Percentiles rank a stretch among this genome's conserved stretches.
phyloP scores from a whole-genome alignment of 306 rosid species.

The Cicer judaicum region DNA sequence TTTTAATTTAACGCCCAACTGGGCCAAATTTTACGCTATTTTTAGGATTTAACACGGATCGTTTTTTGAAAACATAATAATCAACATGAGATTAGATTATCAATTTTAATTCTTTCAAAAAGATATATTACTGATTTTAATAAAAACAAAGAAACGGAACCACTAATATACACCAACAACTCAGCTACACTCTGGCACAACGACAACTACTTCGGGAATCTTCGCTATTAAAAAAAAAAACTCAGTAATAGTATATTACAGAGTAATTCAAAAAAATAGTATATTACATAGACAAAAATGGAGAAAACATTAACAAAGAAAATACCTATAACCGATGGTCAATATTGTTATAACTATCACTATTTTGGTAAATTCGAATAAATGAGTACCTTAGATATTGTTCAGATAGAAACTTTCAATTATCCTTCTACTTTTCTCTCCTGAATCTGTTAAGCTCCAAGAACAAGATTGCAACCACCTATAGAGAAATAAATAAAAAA shows the following conservation, averaged over 20 bases:
- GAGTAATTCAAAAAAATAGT: no score
- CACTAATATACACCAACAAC: constrained; percentile 7
- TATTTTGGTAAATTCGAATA: constrained; percentile 32
- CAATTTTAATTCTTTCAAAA: no score
- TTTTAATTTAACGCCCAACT: neutral
- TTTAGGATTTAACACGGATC: constrained; percentile 17
- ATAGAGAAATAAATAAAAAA: neutral
- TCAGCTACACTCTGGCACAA: constrained; percentile 48
- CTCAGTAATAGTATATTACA: neutral
- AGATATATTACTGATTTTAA: neutral
- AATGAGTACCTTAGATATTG: constrained; percentile 48
- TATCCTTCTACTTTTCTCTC: constrained; percentile 48
- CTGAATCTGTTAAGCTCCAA: constrained; percentile 41
- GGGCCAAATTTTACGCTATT: constrained; percentile 22
- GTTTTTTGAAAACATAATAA: constrained; percentile 11
- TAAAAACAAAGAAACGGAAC: constrained; percentile 9
- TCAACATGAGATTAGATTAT: constrained; percentile 15
- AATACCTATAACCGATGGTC: constrained; percentile 2
- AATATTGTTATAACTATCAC: constrained; percentile 20
- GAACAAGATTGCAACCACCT: constrained; percentile 35
- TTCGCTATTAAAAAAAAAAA: neutral
- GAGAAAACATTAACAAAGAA: constrained; percentile 16
- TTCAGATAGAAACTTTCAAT: neutral
- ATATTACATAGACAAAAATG: neutral
- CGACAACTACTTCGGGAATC: constrained; percentile 44